Conservation (phyloP, 139 green algal genomes). For the Chlorella sp. region DNA sequence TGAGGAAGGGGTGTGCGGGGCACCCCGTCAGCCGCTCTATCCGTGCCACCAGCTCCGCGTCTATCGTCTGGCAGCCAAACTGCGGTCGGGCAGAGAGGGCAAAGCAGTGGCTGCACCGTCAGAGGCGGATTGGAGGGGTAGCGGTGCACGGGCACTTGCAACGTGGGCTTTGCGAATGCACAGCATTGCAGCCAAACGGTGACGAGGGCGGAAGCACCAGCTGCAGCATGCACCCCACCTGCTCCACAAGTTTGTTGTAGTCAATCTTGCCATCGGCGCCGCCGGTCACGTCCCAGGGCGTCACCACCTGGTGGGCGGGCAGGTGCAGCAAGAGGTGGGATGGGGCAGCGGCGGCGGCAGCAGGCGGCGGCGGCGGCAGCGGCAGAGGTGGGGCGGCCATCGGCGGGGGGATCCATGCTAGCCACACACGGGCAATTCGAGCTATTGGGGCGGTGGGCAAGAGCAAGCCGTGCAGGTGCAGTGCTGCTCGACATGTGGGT, state of each 20-base stretch:
- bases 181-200: no score
- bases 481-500: background rate
- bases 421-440: background rate
- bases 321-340: background rate
- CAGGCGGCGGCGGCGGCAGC: background rate
- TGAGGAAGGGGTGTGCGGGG: constrained; percentile 93
- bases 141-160: background rate
- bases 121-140: background rate
- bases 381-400: background rate
- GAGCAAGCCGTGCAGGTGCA: background rate
- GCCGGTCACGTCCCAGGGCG: constrained; percentile 93
- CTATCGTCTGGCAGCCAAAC: constrained; percentile 78
- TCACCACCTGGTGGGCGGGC: constrained; percentile 26
- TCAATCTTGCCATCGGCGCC: constrained; percentile 93
- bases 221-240: constrained; percentile 61
- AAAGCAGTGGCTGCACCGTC: background rate
- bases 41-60: constrained; percentile 55
- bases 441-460: no score
- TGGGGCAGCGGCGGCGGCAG: background rate
- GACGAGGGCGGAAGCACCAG: background rate
- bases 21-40: constrained; percentile 78
- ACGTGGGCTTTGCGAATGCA: no score
- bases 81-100: background rate
- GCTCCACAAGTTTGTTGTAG: constrained; percentile 94
- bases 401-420: background rate